Conservation (phyloP, 202 grass and related monocot genomes). For the Hordeum pubiflorum region DNA sequence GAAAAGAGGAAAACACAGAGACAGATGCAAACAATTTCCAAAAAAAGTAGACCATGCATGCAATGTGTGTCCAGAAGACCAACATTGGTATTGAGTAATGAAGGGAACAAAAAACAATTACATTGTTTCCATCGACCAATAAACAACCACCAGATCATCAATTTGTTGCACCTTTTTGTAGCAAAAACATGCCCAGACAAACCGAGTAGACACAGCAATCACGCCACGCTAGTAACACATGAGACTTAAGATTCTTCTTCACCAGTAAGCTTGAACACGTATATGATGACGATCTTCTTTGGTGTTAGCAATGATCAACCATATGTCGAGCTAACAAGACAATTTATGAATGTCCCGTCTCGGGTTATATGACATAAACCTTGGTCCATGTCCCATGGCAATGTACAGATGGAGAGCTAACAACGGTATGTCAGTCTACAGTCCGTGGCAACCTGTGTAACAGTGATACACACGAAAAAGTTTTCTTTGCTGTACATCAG, state of each 20-base stretch:
- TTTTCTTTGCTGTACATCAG: constrained; percentile 18
- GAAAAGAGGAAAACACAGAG: too few species aligned
- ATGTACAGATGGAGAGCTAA: neutral
- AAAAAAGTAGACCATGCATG: too few species aligned
- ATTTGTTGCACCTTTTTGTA: neutral
- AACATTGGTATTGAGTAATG: neutral
- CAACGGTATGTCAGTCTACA: neutral
- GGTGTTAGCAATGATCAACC: neutral
- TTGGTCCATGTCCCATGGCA: neutral
- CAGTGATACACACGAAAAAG: neutral
- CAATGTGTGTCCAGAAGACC: neutral
- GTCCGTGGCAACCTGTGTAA: neutral
- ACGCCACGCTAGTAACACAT: neutral
- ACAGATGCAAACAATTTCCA: too few species aligned
- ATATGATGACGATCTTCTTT: neutral
- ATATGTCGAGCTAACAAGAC: neutral
- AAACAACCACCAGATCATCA: neutral
- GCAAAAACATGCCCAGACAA: neutral
- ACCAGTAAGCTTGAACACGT: neutral
- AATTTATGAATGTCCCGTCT: neutral
- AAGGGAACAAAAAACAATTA: neutral
- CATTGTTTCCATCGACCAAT: neutral
- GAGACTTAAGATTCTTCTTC: neutral
- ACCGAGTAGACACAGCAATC: neutral
- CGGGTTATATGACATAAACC: neutral